Evolutionary conservation across 805 yeast species (phyloP).

Genomic region (Saitoella complicata): DNA sequence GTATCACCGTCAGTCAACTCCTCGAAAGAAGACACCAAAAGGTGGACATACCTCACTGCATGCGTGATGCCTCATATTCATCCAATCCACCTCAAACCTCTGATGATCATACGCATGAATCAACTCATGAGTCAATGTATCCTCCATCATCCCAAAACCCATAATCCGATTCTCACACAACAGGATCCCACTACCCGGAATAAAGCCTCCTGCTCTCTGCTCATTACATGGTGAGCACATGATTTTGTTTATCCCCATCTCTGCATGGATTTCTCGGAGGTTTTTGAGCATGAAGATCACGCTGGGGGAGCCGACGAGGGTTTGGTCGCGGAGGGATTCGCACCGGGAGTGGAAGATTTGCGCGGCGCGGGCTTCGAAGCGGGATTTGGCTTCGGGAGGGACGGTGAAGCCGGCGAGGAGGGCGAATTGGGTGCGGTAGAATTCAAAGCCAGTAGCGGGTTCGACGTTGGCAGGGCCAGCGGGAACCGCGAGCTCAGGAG

Average conservation of each 20-base stretch:
- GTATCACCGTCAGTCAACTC: neutral
- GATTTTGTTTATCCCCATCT: slow-evolving; percentile 35
- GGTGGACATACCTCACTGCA: slow-evolving; percentile 53
- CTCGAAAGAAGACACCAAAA: neutral
- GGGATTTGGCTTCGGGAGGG: no score
- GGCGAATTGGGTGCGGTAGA: no score
- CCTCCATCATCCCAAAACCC: slow-evolving; percentile 71
- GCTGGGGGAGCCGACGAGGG: slow-evolving; percentile 32
- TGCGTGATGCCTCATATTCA: slow-evolving; percentile 79
- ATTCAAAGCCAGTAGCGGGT: no score
- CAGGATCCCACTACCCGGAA: slow-evolving; percentile 74
- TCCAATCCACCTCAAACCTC: slow-evolving; percentile 76
- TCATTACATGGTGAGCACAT: slow-evolving; percentile 76
- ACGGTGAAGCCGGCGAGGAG: no score
- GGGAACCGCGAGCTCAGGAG: no score
- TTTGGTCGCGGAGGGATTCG: no score
- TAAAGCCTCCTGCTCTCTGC: slow-evolving; percentile 77
- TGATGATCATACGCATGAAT: slow-evolving; percentile 86
- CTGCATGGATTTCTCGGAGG: slow-evolving; percentile 49
- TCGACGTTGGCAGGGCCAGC: no score
- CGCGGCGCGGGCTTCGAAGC: no score
- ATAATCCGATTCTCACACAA: slow-evolving; percentile 70
- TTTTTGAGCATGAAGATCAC: slow-evolving; percentile 78
- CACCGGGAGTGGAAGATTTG: no score
- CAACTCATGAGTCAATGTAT: slow-evolving; percentile 80